phyloP scores from a whole-genome alignment of 1,284 basidiomycete genomes.

The Malassezia vespertilionis region DNA sequence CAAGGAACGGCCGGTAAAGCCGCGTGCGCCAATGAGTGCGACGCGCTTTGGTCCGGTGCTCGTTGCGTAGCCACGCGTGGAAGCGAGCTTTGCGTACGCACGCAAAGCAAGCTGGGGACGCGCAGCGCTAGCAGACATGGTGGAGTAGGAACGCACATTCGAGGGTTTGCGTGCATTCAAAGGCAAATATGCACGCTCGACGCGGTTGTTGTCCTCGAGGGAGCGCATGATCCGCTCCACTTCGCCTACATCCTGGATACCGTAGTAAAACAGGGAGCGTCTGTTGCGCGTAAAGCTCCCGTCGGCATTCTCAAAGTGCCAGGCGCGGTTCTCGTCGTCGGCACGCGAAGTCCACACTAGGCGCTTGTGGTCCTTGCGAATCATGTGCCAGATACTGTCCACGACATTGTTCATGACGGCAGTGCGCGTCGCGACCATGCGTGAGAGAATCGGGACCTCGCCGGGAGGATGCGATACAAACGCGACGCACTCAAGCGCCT shows the following conservation, averaged over 20 bases:
- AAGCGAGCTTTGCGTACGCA: conserved; percentile 58
- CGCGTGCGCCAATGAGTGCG: conserved; percentile 89
- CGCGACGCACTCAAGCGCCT: conserved; percentile 87
- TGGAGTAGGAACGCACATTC: conserved; percentile 45
- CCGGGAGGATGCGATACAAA: conserved; percentile 83
- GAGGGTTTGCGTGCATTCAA: conserved; percentile 66
- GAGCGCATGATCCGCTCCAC: conserved; percentile 61
- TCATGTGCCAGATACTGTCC: conserved; percentile 91
- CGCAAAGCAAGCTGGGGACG: conserved; percentile 1
- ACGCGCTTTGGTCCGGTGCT: conserved; percentile 58
- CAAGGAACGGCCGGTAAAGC: conserved; percentile 86
- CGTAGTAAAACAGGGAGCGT: conserved; percentile 89
- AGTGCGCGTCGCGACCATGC: conserved; percentile 74
- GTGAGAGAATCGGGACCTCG: conserved; percentile 81
- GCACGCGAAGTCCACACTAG: conserved; percentile 93
- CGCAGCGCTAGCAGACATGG: conserved; percentile 52
- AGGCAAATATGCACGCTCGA: conserved; percentile 77
- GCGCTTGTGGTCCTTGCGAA: conserved; percentile 85
- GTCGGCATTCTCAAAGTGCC: conserved; percentile 98
- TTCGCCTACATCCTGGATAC: conserved; percentile 78
- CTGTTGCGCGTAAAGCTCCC: conserved; percentile 93
- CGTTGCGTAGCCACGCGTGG: conserved; percentile 52
- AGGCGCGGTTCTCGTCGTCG: conserved; percentile 87
- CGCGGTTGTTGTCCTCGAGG: conserved; percentile 79
- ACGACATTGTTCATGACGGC: conserved; percentile 86